Conservation (phyloP, 148 eudicot species). For the Diospyros kaki region DNA sequence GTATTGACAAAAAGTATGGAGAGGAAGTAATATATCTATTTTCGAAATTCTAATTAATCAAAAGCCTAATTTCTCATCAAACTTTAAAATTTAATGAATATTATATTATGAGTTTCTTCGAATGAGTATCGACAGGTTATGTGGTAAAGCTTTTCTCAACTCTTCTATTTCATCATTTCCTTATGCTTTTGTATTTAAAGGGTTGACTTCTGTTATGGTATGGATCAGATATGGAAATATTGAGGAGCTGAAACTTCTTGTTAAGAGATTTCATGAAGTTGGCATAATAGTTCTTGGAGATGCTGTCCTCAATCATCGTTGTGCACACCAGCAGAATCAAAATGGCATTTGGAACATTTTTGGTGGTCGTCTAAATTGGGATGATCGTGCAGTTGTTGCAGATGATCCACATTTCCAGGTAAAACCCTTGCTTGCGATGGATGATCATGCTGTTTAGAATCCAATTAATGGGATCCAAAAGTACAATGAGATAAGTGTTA, state of each 20-base stretch:
- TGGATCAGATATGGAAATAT: slow-evolving; percentile 70
- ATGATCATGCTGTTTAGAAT: too few species aligned
- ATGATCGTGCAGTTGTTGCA: slow-evolving; percentile 95
- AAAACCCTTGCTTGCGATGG: background rate
- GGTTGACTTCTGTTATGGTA: slow-evolving; percentile 15
- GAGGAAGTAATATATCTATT: too few species aligned
- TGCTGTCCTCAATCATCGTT: slow-evolving; percentile 91
- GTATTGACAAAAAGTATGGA: too few species aligned
- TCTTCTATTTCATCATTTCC: background rate
- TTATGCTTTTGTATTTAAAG: background rate
- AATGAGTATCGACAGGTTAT: background rate
- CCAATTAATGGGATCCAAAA: too few species aligned
- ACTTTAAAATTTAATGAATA: background rate
- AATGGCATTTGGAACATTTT: slow-evolving; percentile 96
- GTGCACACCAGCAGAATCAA: slow-evolving; percentile 70
- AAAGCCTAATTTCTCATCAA: too few species aligned
- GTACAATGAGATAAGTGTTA: background rate
- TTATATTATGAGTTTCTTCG: background rate
- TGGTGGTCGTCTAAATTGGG: slow-evolving; percentile 98
- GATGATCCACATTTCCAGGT: slow-evolving; percentile 99
- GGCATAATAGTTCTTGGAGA: slow-evolving; percentile 91
- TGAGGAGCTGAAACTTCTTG: slow-evolving; percentile 74
- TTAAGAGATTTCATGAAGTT: slow-evolving; percentile 66
- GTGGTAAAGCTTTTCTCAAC: background rate
- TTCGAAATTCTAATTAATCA: too few species aligned